Conservation (phyloP, 1,284 basidiomycete genomes). For the Heterobasidion annosum region DNA sequence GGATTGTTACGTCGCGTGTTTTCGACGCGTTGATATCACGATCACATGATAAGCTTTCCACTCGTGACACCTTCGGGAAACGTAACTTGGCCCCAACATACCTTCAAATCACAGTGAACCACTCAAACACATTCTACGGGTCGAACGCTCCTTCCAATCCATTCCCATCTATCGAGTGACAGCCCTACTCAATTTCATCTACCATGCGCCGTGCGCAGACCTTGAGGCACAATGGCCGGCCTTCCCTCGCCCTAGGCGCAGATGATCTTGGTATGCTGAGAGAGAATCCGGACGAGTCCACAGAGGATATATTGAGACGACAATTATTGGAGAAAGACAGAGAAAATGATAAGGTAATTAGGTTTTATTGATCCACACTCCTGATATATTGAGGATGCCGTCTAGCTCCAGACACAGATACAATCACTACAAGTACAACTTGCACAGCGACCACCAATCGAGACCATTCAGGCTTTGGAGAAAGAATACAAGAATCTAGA, state of each 20-base stretch:
- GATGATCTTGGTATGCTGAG: slow-evolving; percentile 54
- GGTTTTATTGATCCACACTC: background rate
- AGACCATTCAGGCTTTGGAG: slow-evolving; percentile 51
- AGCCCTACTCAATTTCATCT: background rate
- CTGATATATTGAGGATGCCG: background rate
- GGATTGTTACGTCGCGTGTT: background rate
- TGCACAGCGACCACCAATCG: slow-evolving; percentile 52
- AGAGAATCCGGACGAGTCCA: slow-evolving; percentile 45
- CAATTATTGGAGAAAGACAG: slow-evolving; percentile 63
- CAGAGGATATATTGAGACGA: slow-evolving; percentile 50
- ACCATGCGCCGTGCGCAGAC: slow-evolving; percentile 43
- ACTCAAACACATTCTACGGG: background rate
- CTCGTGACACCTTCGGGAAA: too few species aligned
- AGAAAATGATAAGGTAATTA: slow-evolving; percentile 57
- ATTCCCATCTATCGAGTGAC: background rate
- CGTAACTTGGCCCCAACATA: too few species aligned
- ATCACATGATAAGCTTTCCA: background rate
- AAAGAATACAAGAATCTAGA: slow-evolving; percentile 67
- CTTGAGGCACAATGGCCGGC: slow-evolving; percentile 34
- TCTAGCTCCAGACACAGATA: slow-evolving; percentile 50
- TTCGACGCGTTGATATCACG: background rate
- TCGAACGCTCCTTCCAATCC: too few species aligned
- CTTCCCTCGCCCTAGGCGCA: slow-evolving; percentile 31
- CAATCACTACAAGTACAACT: slow-evolving; percentile 55
- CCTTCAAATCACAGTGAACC: background rate